Evolutionary conservation across 2,329 filamentous ascomycete species (phyloP), one percentile per base, ranked within the genome.

Genomic region (Albophoma yamanashiensis): DNA sequence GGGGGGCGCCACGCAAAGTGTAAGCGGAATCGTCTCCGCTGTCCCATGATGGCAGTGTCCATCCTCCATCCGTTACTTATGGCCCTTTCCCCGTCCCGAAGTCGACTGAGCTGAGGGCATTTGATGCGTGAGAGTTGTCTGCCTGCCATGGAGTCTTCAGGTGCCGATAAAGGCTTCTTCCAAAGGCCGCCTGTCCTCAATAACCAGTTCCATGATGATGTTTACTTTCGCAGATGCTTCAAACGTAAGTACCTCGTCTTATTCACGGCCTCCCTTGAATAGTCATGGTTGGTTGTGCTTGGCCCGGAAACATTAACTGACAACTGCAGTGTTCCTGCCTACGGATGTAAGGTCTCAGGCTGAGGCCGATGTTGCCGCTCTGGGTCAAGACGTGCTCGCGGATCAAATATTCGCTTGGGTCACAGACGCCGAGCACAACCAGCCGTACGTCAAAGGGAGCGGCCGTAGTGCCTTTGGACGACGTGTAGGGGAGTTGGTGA

Each of bases 401-500:
- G 76, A 79, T 25, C 69, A 77, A 55, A 73, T 86, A n/a, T 79
- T 88, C 53, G 69, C 78, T 63, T 83, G 78, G 72, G 71, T 87
- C 22, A 81, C 82, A 0, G 84, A 90, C 68, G 82, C 87, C 0
- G 88, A 91, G 70, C 78, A 75, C 50, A 86, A 88, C 63, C 79
- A 82, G 53, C 86, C 87, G 0, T 83, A 84, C 39, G 71, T 89
- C 9, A 76, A 74, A 55, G 80, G 80, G 4, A 78, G 78, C 50
- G 80, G 83, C 1, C 77, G 83, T 14, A 82, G 86, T 66, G 81
- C 82, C 0, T 89, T 89, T 68, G 86, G 88, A 1, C 76, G 78
- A 57, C 81, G 81, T 57, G 80, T 75, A 8, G 81, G 82, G 55
- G 79, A 84, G 40, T 74, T 91, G 1, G 77, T 88, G 42, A 87